Conservation (phyloP, 2,329 filamentous ascomycete species). For the Monosporascus ibericus region DNA sequence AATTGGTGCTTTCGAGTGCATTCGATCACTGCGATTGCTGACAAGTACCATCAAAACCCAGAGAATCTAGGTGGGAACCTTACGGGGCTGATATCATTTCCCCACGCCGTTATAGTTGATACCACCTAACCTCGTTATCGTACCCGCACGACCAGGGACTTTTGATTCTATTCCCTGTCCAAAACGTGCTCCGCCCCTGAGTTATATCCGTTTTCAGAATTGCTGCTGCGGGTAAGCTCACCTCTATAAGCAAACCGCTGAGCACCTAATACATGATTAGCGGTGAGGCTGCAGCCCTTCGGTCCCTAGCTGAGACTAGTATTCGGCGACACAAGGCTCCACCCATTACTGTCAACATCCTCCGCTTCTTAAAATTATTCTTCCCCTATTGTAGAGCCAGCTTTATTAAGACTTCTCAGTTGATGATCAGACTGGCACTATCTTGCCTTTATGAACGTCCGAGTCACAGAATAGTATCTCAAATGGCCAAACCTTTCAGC, state of each 20-base stretch:
- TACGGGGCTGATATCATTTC: not conserved
- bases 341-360: not conserved
- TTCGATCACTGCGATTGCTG: too few relatives aligned
- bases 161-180: not conserved
- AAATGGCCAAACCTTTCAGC: too few relatives aligned
- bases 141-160: not conserved
- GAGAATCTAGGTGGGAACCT: not conserved
- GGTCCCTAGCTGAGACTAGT: not conserved
- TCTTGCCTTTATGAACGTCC: too few relatives aligned
- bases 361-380: too few relatives aligned
- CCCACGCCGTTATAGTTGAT: not conserved
- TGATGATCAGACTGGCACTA: too few relatives aligned
- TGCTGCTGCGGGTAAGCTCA: not conserved
- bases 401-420: not conserved
- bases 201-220: not conserved
- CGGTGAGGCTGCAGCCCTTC: not conserved
- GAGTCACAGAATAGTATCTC: too few relatives aligned
- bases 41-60: not conserved
- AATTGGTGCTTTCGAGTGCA: too few relatives aligned
- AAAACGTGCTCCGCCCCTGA: not conserved
- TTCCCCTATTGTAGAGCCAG: not conserved
- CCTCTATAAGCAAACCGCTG: not conserved
- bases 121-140: not conserved
- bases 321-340: too few relatives aligned
- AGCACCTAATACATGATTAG: not conserved